These are phyloP conservation scores for Zygosaccharomyces sapae DNA, from an alignment of 1,139 yeast species.

Conservation along the genomic window DNA sequence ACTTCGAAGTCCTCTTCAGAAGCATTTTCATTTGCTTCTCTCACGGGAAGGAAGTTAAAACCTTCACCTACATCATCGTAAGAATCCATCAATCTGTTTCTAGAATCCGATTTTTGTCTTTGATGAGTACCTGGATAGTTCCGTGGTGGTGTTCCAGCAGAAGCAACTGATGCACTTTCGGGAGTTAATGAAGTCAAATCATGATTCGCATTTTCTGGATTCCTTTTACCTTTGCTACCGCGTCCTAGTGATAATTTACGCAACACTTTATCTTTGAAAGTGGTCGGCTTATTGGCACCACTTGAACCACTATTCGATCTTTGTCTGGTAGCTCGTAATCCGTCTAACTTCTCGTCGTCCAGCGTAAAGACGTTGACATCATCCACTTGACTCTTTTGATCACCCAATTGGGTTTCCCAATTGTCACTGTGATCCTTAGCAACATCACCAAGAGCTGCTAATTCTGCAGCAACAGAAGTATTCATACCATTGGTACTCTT, in stretches of 20 bases:
- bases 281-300: conserved; percentile 14
- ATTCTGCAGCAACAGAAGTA: conserved; percentile 50
- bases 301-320: conserved; percentile 9
- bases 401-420: conserved; percentile 48
- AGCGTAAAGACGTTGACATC: conserved; percentile 6
- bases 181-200: conserved; percentile 17
- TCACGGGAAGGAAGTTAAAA: conserved; percentile 6
- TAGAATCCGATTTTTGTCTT: conserved; percentile 25
- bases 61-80: conserved; percentile 19
- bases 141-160: conserved; percentile 12
- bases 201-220: conserved; percentile 7
- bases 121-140: conserved; percentile 24
- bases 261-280: conserved; percentile 26
- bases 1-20: conserved; percentile 6
- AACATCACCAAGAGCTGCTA: conserved; percentile 42
- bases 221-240: conserved; percentile 9
- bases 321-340: conserved; percentile 11
- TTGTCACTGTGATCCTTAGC: conserved; percentile 63
- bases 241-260: conserved; percentile 26
- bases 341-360: conserved; percentile 14
- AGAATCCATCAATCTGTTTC: conserved; percentile 27
- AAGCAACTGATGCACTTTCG: conserved; percentile 15
- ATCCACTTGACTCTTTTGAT: conserved; percentile 10
- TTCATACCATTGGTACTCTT: conserved; percentile 35
- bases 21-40: background rate